These are phyloP conservation scores for Scytalidium lignicola DNA, from an alignment of 2,329 filamentous ascomycete species.

Conservation along the genomic window DNA sequence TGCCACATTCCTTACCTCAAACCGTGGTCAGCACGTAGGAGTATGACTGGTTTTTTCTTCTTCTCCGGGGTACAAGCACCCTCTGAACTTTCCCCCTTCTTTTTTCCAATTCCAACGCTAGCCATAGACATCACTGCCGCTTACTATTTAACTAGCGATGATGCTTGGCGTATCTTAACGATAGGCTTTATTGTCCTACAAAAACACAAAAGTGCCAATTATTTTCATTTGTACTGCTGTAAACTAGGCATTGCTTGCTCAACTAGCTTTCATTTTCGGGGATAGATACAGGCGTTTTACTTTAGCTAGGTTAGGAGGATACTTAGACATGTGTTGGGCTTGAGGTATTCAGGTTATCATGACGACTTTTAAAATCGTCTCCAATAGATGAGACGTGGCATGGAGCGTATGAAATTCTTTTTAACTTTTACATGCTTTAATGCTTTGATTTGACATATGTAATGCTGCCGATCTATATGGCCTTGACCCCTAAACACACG, in stretches of 20 bases:
- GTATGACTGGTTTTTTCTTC: not conserved
- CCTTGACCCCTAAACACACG: not conserved
- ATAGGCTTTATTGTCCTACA: not conserved
- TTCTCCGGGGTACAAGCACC: not conserved
- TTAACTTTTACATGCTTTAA: not conserved
- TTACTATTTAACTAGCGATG: too few relatives aligned
- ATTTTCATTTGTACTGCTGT: not conserved
- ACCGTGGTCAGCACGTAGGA: not conserved
- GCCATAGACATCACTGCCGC: not conserved
- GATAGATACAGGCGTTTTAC: not conserved
- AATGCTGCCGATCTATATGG: not conserved
- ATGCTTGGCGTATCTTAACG: not conserved
- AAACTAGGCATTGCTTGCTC: not conserved
- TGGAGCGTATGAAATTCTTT: not conserved
- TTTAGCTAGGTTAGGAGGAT: not conserved
- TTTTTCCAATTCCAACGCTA: not conserved
- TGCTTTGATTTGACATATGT: not conserved
- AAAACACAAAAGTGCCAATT: not conserved
- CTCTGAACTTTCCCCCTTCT: not conserved
- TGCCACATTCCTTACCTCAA: not conserved
- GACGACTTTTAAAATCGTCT: not conserved
- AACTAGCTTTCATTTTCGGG: not conserved
- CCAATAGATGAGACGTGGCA: not conserved
- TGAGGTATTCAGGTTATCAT: not conserved
- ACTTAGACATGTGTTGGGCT: not conserved